phyloP scores from a whole-genome alignment of 1,284 basidiomycete genomes.

The Leccinum huronense region DNA sequence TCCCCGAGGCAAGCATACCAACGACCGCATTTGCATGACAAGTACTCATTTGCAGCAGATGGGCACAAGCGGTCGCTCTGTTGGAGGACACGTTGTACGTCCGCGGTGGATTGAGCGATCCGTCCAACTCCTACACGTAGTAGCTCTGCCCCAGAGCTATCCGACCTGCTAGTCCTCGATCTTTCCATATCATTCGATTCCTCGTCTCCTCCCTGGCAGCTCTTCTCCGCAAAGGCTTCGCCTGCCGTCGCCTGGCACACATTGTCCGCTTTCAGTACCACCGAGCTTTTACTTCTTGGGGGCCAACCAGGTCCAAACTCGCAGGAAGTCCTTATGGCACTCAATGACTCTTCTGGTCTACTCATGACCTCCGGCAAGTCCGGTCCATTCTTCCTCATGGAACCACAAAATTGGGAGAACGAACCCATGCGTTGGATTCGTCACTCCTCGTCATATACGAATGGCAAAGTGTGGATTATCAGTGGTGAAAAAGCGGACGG shows the following conservation, averaged over 20 bases:
- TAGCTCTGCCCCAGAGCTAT: slow-evolving; percentile 66
- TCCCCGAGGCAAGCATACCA: slow-evolving; percentile 22
- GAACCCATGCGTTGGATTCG: slow-evolving; percentile 74
- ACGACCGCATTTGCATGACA: background rate
- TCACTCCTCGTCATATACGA: slow-evolving; percentile 57
- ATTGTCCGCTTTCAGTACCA: slow-evolving; percentile 59
- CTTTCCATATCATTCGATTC: slow-evolving; percentile 59
- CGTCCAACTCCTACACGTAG: slow-evolving; percentile 66
- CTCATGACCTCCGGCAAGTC: slow-evolving; percentile 44
- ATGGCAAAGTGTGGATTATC: slow-evolving; percentile 52
- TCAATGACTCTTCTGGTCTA: slow-evolving; percentile 62
- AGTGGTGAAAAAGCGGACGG: slow-evolving; percentile 79
- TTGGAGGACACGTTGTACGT: slow-evolving; percentile 65
- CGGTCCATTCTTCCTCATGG: slow-evolving; percentile 46
- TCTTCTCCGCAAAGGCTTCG: slow-evolving; percentile 48
- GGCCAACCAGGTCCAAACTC: slow-evolving; percentile 68
- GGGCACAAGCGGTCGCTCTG: slow-evolving; percentile 73
- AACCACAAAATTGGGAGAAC: slow-evolving; percentile 55
- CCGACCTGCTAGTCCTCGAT: slow-evolving; percentile 68
- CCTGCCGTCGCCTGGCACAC: slow-evolving; percentile 81
- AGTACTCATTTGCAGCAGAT: slow-evolving; percentile 48
- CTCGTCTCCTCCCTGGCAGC: slow-evolving; percentile 65
- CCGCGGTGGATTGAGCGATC: slow-evolving; percentile 78
- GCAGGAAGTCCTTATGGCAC: slow-evolving; percentile 47
- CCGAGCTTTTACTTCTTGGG: slow-evolving; percentile 65